These are phyloP conservation scores for Aspergillus vadensis DNA, from an alignment of 2,329 filamentous ascomycete genomes.

Conservation along the genomic window DNA sequence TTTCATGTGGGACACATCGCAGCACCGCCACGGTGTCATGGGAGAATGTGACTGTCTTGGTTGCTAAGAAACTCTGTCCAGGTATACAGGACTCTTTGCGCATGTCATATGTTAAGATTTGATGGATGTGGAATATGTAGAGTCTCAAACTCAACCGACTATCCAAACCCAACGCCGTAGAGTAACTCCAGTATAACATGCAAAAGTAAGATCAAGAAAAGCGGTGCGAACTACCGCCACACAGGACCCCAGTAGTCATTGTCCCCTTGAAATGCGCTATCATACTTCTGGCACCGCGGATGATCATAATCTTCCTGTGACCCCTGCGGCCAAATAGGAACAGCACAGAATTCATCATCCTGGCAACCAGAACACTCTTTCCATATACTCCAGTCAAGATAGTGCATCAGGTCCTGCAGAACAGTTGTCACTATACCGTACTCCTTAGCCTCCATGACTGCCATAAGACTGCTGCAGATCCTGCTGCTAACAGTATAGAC, in stretches of 20 bases:
- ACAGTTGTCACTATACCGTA: neutral
- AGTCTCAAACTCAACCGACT: too few species aligned
- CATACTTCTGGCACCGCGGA: neutral
- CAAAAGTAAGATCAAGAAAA: too few species aligned
- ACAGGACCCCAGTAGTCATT: neutral
- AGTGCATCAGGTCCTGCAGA: neutral
- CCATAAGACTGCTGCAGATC: neutral
- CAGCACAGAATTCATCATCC: neutral
- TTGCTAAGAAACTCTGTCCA: too few species aligned
- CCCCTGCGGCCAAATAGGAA: neutral
- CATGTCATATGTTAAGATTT: too few species aligned
- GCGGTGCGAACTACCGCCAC: neutral
- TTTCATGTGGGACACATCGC: too few species aligned
- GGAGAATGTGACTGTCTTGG: too few species aligned
- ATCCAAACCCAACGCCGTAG: too few species aligned
- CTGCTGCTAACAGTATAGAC: neutral
- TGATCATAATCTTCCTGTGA: neutral
- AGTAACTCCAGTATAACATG: too few species aligned
- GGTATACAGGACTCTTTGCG: too few species aligned
- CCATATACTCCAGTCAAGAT: neutral
- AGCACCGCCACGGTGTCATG: too few species aligned
- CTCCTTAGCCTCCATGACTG: neutral
- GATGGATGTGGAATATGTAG: too few species aligned
- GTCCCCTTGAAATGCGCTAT: neutral
- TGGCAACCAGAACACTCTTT: slow-evolving; percentile 1